Evolutionary conservation across 2,329 filamentous ascomycete species (phyloP).

Genomic region (Pseudogymnoascus pannorum): DNA sequence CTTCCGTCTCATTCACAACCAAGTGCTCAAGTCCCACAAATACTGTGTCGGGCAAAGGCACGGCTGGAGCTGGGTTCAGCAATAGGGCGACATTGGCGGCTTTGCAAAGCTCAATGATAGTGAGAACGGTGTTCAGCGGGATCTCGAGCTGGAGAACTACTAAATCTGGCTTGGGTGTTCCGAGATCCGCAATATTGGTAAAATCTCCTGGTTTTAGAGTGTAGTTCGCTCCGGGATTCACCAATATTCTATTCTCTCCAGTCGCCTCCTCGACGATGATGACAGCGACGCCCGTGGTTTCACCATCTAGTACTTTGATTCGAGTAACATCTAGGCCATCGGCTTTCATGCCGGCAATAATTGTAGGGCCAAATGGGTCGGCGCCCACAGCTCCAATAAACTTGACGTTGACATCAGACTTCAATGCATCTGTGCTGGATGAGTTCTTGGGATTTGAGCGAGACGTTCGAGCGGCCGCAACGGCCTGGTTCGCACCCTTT

Average conservation of each 20-base stretch:
- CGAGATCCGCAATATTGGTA: conserved; percentile 27
- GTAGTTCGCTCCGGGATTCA: conserved; percentile 64
- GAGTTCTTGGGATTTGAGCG: conserved; percentile 37
- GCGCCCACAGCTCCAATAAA: conserved; percentile 71
- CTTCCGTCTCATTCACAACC: conserved; percentile 87
- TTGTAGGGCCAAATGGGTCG: conserved; percentile 55
- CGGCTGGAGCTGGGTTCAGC: conserved; percentile 79
- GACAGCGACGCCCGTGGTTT: conserved; percentile 63
- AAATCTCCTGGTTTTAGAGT: conserved; percentile 37
- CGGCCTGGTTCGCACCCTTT: conserved; percentile 93
- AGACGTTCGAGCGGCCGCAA: conserved; percentile 78
- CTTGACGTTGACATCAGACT: conserved; percentile 40
- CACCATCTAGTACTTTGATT: conserved; percentile 39
- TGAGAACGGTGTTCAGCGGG: conserved; percentile 56
- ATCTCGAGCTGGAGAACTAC: conserved; percentile 76
- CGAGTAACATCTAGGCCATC: conserved; percentile 56
- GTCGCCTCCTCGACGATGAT: conserved; percentile 68
- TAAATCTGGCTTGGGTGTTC: conserved; percentile 47
- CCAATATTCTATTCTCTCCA: conserved; percentile 70
- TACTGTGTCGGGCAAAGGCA: conserved; percentile 56
- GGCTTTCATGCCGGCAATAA: conserved; percentile 49
- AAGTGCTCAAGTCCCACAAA: conserved; percentile 67
- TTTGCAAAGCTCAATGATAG: conserved; percentile 47
- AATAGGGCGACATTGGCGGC: conserved; percentile 53
- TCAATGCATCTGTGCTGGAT: conserved; percentile 13